phyloP scores from a whole-genome alignment of 2,329 filamentous ascomycete genomes.

The Aureobasidium mangrovei region DNA sequence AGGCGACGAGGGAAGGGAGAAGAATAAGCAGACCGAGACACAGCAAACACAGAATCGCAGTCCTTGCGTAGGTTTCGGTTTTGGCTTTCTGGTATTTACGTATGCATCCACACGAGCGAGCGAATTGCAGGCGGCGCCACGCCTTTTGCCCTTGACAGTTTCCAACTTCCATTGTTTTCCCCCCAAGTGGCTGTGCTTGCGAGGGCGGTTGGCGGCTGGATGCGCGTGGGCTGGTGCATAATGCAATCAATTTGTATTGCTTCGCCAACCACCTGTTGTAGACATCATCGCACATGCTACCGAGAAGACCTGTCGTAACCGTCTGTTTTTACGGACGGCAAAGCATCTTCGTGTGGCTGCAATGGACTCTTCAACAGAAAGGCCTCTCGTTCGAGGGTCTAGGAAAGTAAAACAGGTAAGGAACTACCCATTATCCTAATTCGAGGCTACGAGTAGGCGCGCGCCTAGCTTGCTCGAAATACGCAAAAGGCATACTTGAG shows the following conservation, averaged over 20 bases:
- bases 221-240: background rate
- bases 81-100: background rate
- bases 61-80: background rate
- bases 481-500: too few relatives aligned
- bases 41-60: background rate
- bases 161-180: background rate
- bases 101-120: background rate
- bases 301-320: background rate
- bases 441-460: too few relatives aligned
- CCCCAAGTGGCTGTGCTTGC: slow-evolving; percentile 1
- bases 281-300: background rate
- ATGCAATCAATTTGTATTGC: background rate
- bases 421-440: too few relatives aligned
- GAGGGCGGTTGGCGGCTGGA: background rate
- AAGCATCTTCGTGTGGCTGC: too few relatives aligned
- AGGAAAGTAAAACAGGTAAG: too few relatives aligned
- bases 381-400: too few relatives aligned
- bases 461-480: too few relatives aligned
- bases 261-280: background rate
- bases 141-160: background rate
- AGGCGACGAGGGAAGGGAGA: background rate
- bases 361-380: too few relatives aligned
- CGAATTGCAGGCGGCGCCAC: background rate
- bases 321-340: too few relatives aligned
- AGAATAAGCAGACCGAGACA: background rate